phyloP scores from a whole-genome alignment of 352 stramenopile genomes.

The Pythium rhizo-oryzae region DNA sequence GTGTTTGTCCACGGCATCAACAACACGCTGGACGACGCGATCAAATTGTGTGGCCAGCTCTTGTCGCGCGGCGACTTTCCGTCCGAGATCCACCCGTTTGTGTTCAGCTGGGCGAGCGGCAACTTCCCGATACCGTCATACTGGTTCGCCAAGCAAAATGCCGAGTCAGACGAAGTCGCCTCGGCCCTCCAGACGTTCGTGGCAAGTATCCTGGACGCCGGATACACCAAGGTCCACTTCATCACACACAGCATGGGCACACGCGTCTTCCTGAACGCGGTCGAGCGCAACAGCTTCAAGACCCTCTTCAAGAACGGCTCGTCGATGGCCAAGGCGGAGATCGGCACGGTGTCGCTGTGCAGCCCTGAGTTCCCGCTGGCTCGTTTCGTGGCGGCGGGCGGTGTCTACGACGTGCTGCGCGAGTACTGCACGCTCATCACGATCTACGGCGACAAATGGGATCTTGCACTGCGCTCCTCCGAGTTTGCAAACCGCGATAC shows the following conservation, averaged over 20 bases:
- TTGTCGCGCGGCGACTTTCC: conserved; percentile 64
- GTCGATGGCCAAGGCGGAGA: neutral
- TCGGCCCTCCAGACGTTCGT: conserved; percentile 50
- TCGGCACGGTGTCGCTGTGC: conserved; percentile 24
- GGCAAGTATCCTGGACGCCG: conserved; percentile 61
- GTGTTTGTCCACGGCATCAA: conserved; percentile 72
- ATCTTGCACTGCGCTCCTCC: conserved; percentile 15
- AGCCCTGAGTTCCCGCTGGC: conserved; percentile 62
- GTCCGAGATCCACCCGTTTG: conserved; percentile 62
- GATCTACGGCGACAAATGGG: conserved; percentile 50
- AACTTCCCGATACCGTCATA: conserved; percentile 15
- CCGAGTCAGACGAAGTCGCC: conserved; percentile 16
- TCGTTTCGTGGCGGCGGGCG: conserved; percentile 43
- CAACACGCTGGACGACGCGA: conserved; percentile 63
- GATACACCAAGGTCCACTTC: conserved; percentile 66
- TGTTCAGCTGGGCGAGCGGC: conserved; percentile 75
- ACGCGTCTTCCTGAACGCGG: conserved; percentile 54
- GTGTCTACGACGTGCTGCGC: conserved; percentile 43
- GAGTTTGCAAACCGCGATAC: conserved; percentile 18
- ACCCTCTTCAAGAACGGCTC: conserved; percentile 45
- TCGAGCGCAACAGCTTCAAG: conserved; percentile 49
- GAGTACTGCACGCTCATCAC: conserved; percentile 50
- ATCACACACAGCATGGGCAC: conserved; percentile 71
- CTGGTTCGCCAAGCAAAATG: conserved; percentile 9
- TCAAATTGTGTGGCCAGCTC: conserved; percentile 60